These are phyloP conservation scores for Pilaira anomala DNA, from an alignment of 192 early-diverging fungal species.

Conservation along the genomic window DNA sequence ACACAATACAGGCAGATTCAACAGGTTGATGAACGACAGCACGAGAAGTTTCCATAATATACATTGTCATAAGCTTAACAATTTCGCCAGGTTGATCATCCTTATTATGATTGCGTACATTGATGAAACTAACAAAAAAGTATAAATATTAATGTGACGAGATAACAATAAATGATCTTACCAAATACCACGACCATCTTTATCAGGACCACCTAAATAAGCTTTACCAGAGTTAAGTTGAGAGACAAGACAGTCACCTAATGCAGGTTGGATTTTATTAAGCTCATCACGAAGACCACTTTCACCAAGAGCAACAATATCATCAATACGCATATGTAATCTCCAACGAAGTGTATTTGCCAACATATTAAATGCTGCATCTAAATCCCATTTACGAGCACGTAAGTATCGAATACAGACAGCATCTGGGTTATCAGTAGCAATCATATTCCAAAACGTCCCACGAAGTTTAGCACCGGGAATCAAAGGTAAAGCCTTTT, in stretches of 20 bases:
- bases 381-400: conserved; percentile 85
- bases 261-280: conserved; percentile 38
- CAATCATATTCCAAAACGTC: conserved; percentile 61
- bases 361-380: conserved; percentile 72
- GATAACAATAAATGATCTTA: conserved; percentile 33
- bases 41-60: conserved; percentile 72
- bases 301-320: conserved; percentile 45
- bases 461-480: conserved; percentile 38
- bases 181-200: conserved; percentile 47
- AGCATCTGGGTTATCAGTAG: conserved; percentile 68
- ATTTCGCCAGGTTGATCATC: conserved; percentile 59
- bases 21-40: conserved; percentile 63
- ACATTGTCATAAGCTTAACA: conserved; percentile 64
- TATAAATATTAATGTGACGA: background rate
- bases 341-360: conserved; percentile 73
- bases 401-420: conserved; percentile 79
- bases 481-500: conserved; percentile 23
- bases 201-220: conserved; percentile 49
- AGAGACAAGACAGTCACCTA: conserved; percentile 20
- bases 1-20: conserved; percentile 71
- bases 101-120: conserved; percentile 51
- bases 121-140: conserved; percentile 41
- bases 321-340: conserved; percentile 46
- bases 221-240: conserved; percentile 50
- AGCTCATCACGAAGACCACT: conserved; percentile 35